Evolutionary conservation across 1,284 basidiomycete species (phyloP).

Genomic region (Microbotryomycetes sp.): DNA sequence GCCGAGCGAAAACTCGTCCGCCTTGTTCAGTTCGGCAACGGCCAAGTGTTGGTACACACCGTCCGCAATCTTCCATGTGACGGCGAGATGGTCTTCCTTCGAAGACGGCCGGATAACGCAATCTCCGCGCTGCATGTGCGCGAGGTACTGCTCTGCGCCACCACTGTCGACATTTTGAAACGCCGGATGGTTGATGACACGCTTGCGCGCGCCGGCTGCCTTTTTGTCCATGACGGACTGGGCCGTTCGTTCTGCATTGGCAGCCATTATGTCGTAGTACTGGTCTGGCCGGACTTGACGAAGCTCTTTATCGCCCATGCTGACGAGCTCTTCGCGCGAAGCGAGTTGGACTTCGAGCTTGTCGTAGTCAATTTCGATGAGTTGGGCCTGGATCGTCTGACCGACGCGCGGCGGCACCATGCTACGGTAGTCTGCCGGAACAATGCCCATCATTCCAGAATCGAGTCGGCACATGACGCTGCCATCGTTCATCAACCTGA

Average conservation of each 20-base stretch:
- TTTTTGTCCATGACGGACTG: slow-evolving; percentile 67
- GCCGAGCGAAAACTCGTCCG: slow-evolving; percentile 51
- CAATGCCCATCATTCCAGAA: slow-evolving; percentile 82
- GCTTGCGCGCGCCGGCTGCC: slow-evolving; percentile 58
- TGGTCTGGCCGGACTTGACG: slow-evolving; percentile 57
- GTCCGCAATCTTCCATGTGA: slow-evolving; percentile 99
- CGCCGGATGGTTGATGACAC: slow-evolving; percentile 96
- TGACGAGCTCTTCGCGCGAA: slow-evolving; percentile 32
- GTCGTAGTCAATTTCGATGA: slow-evolving; percentile 62
- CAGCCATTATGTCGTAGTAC: slow-evolving; percentile 60
- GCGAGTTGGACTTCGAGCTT: slow-evolving; percentile 61
- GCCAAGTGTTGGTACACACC: slow-evolving; percentile 98
- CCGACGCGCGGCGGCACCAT: slow-evolving; percentile 47
- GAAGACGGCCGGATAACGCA: slow-evolving; percentile 95
- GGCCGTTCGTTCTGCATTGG: slow-evolving; percentile 66
- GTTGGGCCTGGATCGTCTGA: slow-evolving; percentile 72
- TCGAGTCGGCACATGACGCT: slow-evolving; percentile 66
- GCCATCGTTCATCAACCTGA: slow-evolving; percentile 51
- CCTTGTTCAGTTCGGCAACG: slow-evolving; percentile 70
- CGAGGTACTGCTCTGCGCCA: slow-evolving; percentile 83
- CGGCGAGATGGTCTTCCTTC: slow-evolving; percentile 85
- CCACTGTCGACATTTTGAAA: slow-evolving; percentile 92
- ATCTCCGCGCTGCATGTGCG: slow-evolving; percentile 85
- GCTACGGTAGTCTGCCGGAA: slow-evolving; percentile 59
- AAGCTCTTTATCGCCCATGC: slow-evolving; percentile 55